A percentile compares a stretch with the other conserved stretches of the same genome.
These are phyloP conservation scores for Podosphaera xanthii DNA, from an alignment of 2,329 filamentous ascomycete species.

Conservation along the genomic window DNA sequence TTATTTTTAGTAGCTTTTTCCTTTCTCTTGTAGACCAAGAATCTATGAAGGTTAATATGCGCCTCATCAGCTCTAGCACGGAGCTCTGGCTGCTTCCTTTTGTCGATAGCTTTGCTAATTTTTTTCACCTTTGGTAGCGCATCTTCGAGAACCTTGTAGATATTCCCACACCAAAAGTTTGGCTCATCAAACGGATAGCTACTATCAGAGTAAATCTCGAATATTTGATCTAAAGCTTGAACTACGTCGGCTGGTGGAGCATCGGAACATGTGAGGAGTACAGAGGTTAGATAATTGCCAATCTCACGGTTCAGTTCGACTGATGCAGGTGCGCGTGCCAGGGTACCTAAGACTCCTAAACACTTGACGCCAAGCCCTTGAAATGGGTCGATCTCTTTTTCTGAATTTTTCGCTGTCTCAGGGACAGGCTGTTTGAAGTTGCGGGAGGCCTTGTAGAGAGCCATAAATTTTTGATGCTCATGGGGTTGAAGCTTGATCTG, in stretches of 20 bases:
- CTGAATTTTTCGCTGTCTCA: conserved; percentile 5
- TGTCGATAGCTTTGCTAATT: conserved; percentile 37
- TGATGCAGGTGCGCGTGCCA: conserved; percentile 32
- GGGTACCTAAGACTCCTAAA: conserved; percentile 40
- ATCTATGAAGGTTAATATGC: conserved; percentile 34
- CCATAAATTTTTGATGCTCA: conserved; percentile 40
- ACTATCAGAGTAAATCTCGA: conserved; percentile 44
- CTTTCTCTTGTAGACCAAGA: conserved; percentile 36
- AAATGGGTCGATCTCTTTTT: conserved; percentile 27
- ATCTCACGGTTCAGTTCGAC: conserved; percentile 35
- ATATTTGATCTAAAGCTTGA: conserved; percentile 42
- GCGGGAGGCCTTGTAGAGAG: conserved; percentile 37
- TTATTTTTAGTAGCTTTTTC: conserved; percentile 6
- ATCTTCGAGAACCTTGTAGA: conserved; percentile 34
- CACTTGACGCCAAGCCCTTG: conserved; percentile 40
- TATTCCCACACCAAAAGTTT: conserved; percentile 40
- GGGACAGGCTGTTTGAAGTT: conserved; percentile 12
- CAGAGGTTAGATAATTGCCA: conserved; percentile 35
- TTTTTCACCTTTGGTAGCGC: conserved; percentile 28
- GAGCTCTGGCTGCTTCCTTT: conserved; percentile 31
- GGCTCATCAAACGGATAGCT: conserved; percentile 31
- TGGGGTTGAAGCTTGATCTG: conserved; percentile 24
- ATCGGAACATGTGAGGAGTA: conserved; percentile 25
- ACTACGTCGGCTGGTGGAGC: conserved; percentile 33
- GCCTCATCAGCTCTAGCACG: conserved; percentile 36